Evolutionary conservation across 257 asterid genomes (phyloP), one percentile per base, ranked within the genome.

Genomic region (Penstemon newberryi): DNA sequence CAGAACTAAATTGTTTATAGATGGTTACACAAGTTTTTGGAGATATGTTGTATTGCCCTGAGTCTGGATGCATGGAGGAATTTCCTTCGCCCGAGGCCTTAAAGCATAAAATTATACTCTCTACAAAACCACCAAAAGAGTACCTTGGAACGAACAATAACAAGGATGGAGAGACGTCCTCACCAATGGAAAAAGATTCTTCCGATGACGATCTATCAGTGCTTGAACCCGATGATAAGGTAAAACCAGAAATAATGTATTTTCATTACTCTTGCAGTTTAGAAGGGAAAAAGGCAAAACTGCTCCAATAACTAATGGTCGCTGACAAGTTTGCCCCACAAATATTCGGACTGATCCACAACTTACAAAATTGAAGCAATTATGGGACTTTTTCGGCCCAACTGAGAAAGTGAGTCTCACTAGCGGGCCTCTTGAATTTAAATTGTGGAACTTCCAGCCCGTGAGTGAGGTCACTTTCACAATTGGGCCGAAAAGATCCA

Each of bases 71-170:
- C 77, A 66, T 83, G 70, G 96, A 83, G 71, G 92, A 87, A 50
- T 93, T 88, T 54, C 99, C 96, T 63, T 90, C 99, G 6, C 96
- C 97, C 0, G 90, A 93, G 74, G 79, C 69, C 57, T 76, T 93
- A 60, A 88, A 87, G 79, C 81, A 87, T 64, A 85, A 74, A 50
- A 83, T 93, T 37, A 79, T 93, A 67, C 91, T 93, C n/a, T 93
- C 97, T 1, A 93, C 99, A 0, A 90, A 93, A 71, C 96, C 97
- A 9, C 99, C 97, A 2, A 93, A 87, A 78, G 97, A 90, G 77
- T 88, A 91, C 79, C 90, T 86, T 44, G 92, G 86, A 50, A 52
- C 78, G 19, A 75, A 77, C 66, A 79, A 18, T 67, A 66, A 44
- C 69, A 77, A 80, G 67, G 84, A 76, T 25, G 76, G 72, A 44